Evolutionary conservation across 2,329 filamentous ascomycete species (phyloP), one percentile per base, ranked within the genome.

Genomic region (Aphanoascus verrucosus): DNA sequence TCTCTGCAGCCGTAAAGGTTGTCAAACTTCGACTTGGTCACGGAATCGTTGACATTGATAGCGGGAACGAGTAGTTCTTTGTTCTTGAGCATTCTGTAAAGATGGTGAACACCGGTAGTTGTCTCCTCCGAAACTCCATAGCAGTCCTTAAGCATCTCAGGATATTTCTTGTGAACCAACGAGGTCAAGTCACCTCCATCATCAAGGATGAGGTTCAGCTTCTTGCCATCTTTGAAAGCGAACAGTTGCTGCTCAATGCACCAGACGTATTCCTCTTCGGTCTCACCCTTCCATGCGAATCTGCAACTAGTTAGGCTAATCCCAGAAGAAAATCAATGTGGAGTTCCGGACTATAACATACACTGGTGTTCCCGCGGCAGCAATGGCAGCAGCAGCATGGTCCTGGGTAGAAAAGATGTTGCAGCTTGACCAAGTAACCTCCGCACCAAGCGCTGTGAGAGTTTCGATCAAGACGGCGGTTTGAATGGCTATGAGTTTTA

Each of bases 21-120:
- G 83, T 97, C 93, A 74, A 98, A 98, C 83, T 98, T 98, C 77
- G 89, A 95, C 85, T 97, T 98, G 76, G 93, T 98, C 71, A 98
- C 91, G 56, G 86, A 90, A 84, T 98, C 91, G 80, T 98, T 97
- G 81, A 98, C 91, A 76, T 98, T 98, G 84, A 97, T 88, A 75
- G 91, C 81, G 63, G 93, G 93, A 63, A 95, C 87, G 59, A 95
- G 85, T 61, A 97, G 88, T 74, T 83, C 80, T 72, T 82, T 81
- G 65, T 87, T 84, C 82, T 93, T 96, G 73, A 97, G 78, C 90
- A 96, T 96, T 71, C 84, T 83, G 86, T 97, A 98, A 58, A 98
- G 82, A 81, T 97, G 91, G 86, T 97, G 93, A 68, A 98, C 91
- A 82, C 91, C 91, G 52, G 91, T 98, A 75, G 91, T 98, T 73